Base-by-base conservation (phyloP, 768 basidiomycete genomes). In the Amanita jacksonii region DNA sequence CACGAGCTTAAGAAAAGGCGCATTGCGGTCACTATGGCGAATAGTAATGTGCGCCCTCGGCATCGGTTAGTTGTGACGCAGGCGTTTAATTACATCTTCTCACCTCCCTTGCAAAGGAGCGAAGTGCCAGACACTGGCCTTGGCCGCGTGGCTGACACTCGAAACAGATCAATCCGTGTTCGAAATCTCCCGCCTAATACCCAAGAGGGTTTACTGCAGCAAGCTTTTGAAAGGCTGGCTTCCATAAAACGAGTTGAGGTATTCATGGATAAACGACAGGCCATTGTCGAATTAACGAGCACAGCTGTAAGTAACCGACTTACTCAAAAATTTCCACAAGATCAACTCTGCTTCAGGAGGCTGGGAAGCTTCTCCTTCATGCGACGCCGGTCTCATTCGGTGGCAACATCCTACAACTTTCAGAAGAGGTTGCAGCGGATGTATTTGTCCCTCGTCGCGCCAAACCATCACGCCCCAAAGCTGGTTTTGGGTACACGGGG, bases 161-260 rank as follows among this genome's bases (percentile, higher is more conserved):
- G 74, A 37, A 79, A 67, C 49, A 78, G 89, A 13, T 86, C 85
- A 15, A 70, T 98, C 6, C 78, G 85, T 7, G 65, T 97, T 41
- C 75, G 70, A 16, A 81, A 81, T 40, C 69, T 99, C 16, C 88
- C 89, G 12, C 55, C 74, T 2, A 76, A 67, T 8, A 80, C 88
- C 4, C 88, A 96, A 56, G 96, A 98, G 57, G 94, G 87, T 2
- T 65, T 98, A 1, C 62, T 99, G 19, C 94, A 99, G 53, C 96
- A 98, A 66, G 66, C 69, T 0, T 63, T 99, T 3, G 89, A 92
- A 58, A 94, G 90, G 61, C 58, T 84, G 31, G 76, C 76, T 1
- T 10, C 44, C 3, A 74, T 88, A 31, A 78, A 75, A 40, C 77
- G 91, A 4, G 76, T 89, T 2, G 83, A 91, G 57, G 69, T 94